Conservation (phyloP, 1,284 basidiomycete genomes). For the Austroboletus novae-zelandiae region DNA sequence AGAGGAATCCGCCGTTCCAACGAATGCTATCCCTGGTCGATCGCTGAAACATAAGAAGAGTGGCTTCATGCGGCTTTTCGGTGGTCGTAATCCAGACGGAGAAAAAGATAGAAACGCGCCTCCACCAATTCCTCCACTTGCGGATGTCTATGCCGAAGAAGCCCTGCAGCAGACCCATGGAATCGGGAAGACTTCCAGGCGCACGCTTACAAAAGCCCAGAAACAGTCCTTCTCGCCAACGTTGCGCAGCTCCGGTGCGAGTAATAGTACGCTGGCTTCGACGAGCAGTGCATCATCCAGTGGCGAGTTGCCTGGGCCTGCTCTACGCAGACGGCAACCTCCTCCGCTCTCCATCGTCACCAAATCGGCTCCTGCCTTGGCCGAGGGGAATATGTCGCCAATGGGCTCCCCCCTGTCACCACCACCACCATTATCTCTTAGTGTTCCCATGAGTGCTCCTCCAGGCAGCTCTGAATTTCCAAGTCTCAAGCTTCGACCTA, state of each 20-base stretch:
- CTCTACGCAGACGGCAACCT: conserved; percentile 35
- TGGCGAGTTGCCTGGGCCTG: conserved; percentile 9
- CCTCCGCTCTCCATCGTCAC: conserved; percentile 48
- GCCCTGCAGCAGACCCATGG: conserved; percentile 25
- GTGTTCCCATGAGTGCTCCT: conserved; percentile 58
- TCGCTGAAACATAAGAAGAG: conserved; percentile 70
- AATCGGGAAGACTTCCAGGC: conserved; percentile 27
- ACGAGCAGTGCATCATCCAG: conserved; percentile 1
- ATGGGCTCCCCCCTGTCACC: conserved; percentile 9
- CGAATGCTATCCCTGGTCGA: conserved; percentile 37
- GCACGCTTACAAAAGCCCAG: conserved; percentile 39
- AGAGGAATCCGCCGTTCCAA: conserved; percentile 35
- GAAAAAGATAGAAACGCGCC: conserved; percentile 42
- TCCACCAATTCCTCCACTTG: conserved; percentile 55
- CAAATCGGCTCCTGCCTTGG: conserved; percentile 18
- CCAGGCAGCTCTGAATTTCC: conserved; percentile 60
- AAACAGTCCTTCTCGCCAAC: conserved; percentile 36
- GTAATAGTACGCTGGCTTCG: conserved; percentile 8
- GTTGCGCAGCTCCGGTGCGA: conserved; percentile 5
- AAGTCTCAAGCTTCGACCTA: conserved; percentile 65
- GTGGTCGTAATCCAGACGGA: conserved; percentile 43
- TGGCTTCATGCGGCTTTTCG: conserved; percentile 78
- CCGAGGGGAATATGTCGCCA: conserved; percentile 11
- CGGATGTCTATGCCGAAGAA: conserved; percentile 38
- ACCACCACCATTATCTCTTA: conserved; percentile 4